Conservation (phyloP, 768 basidiomycete species). For the Amanita exitialis region DNA sequence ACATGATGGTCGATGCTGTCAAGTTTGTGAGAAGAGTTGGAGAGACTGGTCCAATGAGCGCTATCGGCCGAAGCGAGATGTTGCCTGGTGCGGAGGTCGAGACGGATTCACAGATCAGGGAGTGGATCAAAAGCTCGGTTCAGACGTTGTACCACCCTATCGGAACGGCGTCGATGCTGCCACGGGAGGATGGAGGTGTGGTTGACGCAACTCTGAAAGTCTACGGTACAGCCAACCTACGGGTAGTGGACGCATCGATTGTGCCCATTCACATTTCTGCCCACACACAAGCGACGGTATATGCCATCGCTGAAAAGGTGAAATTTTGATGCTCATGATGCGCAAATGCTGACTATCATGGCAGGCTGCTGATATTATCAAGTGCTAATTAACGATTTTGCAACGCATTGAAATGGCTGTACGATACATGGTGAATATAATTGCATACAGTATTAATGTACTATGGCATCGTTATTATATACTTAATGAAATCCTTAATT, state of each 20-base stretch:
- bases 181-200: slow-evolving; percentile 25
- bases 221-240: slow-evolving; percentile 8
- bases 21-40: not conserved
- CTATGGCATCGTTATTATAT: not conserved
- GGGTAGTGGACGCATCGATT: slow-evolving; percentile 23
- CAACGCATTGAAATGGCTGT: not conserved
- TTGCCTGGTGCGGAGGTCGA: not conserved
- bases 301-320: slow-evolving; percentile 13
- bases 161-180: slow-evolving; percentile 24
- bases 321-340: not conserved
- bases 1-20: not conserved
- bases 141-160: slow-evolving; percentile 5
- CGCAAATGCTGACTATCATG: not conserved
- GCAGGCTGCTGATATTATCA: slow-evolving; percentile 3
- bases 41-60: not conserved
- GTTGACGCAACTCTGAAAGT: slow-evolving; percentile 8
- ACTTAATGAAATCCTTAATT: not conserved
- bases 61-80: slow-evolving; percentile 1
- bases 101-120: slow-evolving; percentile 8
- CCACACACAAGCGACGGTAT: slow-evolving; percentile 14
- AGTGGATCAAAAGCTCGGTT: slow-evolving; percentile 8
- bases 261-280: slow-evolving; percentile 22
- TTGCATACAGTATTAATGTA: not conserved
- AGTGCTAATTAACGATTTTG: not conserved
- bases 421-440: not conserved